A percentile compares a stretch with the other conserved stretches of the same genome.
These are phyloP conservation scores for Pyrenopolyporus hunteri DNA, from an alignment of 495 filamentous ascomycete genomes.

Conservation along the genomic window DNA sequence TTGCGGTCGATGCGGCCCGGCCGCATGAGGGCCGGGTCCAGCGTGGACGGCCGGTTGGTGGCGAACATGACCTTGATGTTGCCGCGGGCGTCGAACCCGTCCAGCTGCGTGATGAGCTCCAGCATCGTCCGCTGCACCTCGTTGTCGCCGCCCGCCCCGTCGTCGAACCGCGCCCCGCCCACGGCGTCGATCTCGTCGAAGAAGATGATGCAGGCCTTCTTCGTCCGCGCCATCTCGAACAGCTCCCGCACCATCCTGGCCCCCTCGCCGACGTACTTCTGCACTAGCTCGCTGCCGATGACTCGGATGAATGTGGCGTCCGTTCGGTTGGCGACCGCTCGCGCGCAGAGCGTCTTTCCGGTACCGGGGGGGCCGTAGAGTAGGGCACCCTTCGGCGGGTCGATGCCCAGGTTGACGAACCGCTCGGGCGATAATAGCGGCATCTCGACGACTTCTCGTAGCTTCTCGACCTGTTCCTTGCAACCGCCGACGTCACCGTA, in stretches of 20 bases:
- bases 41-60: constrained; percentile 93
- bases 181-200: constrained; percentile 99
- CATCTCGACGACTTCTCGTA: constrained; percentile 98
- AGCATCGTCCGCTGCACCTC: constrained; percentile 99
- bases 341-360: constrained; percentile 95
- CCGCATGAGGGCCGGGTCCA: constrained; percentile 95
- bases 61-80: constrained; percentile 99
- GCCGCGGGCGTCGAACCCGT: constrained; percentile 95
- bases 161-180: constrained; percentile 97
- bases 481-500: constrained; percentile 98
- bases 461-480: constrained; percentile 99
- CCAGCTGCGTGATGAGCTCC: constrained; percentile 96
- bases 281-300: constrained; percentile 94
- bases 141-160: constrained; percentile 97
- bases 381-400: constrained; percentile 95
- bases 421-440: constrained; percentile 94
- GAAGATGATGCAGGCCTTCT: constrained; percentile 99
- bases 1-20: constrained; percentile 98
- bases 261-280: constrained; percentile 98
- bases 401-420: constrained; percentile 96
- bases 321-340: constrained; percentile 95
- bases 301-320: constrained; percentile 99
- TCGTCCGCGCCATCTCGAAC: constrained; percentile 99
- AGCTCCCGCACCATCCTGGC: constrained; percentile 97
- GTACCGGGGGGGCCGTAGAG: constrained; percentile 97